Percentiles rank a stretch among this genome's conserved stretches.
phyloP scores from a whole-genome alignment of 495 filamentous ascomycete genomes.

The Trichoderma asperelloides region DNA sequence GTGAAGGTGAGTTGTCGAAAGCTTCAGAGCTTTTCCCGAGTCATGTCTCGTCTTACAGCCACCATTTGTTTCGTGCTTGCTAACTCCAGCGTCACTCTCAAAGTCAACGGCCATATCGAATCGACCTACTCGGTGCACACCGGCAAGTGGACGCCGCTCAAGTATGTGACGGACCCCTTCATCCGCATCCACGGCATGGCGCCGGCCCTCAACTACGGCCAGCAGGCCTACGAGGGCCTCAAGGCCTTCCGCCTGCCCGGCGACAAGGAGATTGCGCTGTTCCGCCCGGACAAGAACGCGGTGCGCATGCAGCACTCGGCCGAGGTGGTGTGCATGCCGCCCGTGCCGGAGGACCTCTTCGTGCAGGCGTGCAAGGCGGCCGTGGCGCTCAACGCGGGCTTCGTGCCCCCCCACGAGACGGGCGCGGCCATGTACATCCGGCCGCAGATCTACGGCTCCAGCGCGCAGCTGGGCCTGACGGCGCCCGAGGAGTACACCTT shows the following conservation, averaged over 20 bases:
- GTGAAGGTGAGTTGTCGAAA: constrained; percentile 59
- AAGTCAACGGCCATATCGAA: constrained; percentile 75
- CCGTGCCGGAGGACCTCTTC: constrained; percentile 64
- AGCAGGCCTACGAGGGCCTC: constrained; percentile 88
- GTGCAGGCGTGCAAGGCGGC: constrained; percentile 65
- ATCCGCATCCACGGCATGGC: constrained; percentile 83
- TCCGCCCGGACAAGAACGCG: constrained; percentile 75
- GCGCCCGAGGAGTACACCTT: constrained; percentile 87
- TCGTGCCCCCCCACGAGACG: constrained; percentile 73
- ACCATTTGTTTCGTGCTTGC: too few species aligned
- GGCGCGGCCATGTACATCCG: constrained; percentile 85
- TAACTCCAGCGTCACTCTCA: constrained; percentile 1
- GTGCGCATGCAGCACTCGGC: constrained; percentile 70
- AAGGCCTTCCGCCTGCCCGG: constrained; percentile 77
- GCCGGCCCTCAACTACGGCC: constrained; percentile 84
- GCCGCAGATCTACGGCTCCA: constrained; percentile 75
- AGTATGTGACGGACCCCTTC: constrained; percentile 68
- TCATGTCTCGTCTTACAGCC: background rate
- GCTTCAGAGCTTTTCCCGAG: too few species aligned
- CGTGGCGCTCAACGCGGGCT: constrained; percentile 77
- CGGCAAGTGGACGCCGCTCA: constrained; percentile 63
- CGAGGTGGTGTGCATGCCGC: constrained; percentile 68
- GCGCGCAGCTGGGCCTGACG: constrained; percentile 68
- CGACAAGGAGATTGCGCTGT: constrained; percentile 56
- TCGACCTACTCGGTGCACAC: constrained; percentile 60